Conservation (phyloP, 2,329 filamentous ascomycete genomes). For the Botrytis hyacinthi region DNA sequence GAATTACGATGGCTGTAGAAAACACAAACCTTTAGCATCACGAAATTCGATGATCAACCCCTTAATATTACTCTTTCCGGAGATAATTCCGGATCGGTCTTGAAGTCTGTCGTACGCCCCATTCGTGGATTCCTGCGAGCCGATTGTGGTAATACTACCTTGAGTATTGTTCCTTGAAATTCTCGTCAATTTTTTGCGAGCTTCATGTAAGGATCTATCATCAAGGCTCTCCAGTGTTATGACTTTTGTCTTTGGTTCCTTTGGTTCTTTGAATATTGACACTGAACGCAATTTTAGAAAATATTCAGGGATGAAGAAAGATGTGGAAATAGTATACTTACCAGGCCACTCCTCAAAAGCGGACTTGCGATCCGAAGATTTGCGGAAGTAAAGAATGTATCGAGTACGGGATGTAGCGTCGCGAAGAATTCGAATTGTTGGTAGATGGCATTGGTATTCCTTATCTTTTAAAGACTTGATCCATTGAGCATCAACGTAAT, state of each 20-base stretch:
- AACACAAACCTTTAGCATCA: not conserved
- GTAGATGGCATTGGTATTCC: not conserved
- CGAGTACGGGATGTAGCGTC: not conserved
- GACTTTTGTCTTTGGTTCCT: not conserved
- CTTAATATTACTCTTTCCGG: not conserved
- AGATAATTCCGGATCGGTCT: not conserved
- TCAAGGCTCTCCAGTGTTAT: not conserved
- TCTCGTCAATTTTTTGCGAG: not conserved
- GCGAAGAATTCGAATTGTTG: not conserved
- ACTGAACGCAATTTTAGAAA: no score
- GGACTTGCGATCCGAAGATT: not conserved
- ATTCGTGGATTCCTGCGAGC: not conserved
- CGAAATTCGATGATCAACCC: not conserved
- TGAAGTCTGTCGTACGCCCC: not conserved
- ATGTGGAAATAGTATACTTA: not conserved
- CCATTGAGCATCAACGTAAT: not conserved
- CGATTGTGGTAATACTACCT: not conserved
- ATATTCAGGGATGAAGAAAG: not conserved
- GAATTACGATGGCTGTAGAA: rapidly evolving
- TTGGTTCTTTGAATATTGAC: not conserved
- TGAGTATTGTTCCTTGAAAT: not conserved
- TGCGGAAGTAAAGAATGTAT: not conserved
- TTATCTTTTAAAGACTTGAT: not conserved
- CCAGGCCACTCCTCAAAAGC: not conserved
- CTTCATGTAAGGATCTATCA: not conserved